Conservation (phyloP, 2,329 filamentous ascomycete species). For the Didymella sp. region DNA sequence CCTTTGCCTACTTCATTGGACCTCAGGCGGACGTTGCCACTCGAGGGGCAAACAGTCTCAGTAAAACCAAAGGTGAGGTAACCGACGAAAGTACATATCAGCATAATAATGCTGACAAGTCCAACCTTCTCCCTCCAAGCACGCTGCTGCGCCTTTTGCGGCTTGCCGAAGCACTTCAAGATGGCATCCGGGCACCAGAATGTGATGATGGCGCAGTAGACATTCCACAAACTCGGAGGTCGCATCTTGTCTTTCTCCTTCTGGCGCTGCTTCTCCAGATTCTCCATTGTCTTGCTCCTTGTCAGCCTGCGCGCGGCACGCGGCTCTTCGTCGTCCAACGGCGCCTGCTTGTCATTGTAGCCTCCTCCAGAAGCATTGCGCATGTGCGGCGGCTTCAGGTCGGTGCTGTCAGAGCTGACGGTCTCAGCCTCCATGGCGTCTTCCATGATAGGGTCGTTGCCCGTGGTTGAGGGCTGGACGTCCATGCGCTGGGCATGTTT, state of each 20-base stretch:
- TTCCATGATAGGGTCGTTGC: slow-evolving; percentile 86
- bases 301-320: slow-evolving; percentile 67
- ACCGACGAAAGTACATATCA: slow-evolving; percentile 87
- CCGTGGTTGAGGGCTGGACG: slow-evolving; percentile 87
- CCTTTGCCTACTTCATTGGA: slow-evolving; percentile 81
- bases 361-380: slow-evolving; percentile 48
- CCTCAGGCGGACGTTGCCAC: slow-evolving; percentile 71
- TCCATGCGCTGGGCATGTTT: slow-evolving; percentile 95
- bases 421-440: slow-evolving; percentile 64
- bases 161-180: slow-evolving; percentile 84
- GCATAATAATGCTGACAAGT: slow-evolving; percentile 87
- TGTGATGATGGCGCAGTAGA: slow-evolving; percentile 92
- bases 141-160: slow-evolving; percentile 82
- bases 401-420: slow-evolving; percentile 69
- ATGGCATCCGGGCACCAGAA: slow-evolving; percentile 93
- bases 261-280: slow-evolving; percentile 66
- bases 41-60: slow-evolving; percentile 78
- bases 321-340: slow-evolving; percentile 37
- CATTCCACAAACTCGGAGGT: slow-evolving; percentile 89
- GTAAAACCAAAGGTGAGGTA: slow-evolving; percentile 98
- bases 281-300: slow-evolving; percentile 65
- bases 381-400: slow-evolving; percentile 54
- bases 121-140: slow-evolving; percentile 99
- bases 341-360: slow-evolving; percentile 49
- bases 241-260: slow-evolving; percentile 69